Evolutionary conservation across 2,329 filamentous ascomycete species (phyloP), one percentile per base, ranked within the genome.

Genomic region (Penicillium sp.): DNA sequence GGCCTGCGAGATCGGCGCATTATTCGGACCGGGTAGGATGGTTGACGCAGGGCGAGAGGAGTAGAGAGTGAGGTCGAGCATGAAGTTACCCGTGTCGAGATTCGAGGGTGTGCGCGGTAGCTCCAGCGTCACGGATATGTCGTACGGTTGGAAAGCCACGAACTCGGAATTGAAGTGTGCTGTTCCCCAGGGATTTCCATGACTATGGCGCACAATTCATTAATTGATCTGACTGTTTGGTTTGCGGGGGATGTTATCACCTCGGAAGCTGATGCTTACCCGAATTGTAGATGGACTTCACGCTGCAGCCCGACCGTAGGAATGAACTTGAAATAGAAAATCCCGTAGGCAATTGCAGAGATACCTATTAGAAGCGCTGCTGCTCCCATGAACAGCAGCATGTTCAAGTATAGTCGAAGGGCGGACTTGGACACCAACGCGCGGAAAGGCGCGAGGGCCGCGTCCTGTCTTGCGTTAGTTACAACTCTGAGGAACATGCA

Each of bases 71-170:
- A 96, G 76, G 43, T 89, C 87, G 16, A 97, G 78, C 94, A 99
- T 99, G 79, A 97, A 97, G 75, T 97, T 97, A 27, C 94, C 94
- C 13, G 83, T 82, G 2, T 82, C 82, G 19, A 89, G 75, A 66
- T 99, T 99, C 1, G 80, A 74, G 0, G 84, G 85, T 2, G 90
- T 94, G 38, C 87, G 85, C 16, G 94, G 94, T 59, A 99, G 79
- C 3, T 83, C 81, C 30, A 99, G 79, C 19, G 84, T 79, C 1
- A 97, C 79, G 5, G 83, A 81, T 39, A 99, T 82, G 71, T 97
- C 91, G 78, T 99, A 99, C 44, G 86, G 81, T 70, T 97, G 93
- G 43, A 84, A 80, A 16, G 84, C 78, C 61, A 88, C 84, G 58
- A 94, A 76, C 43, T 83, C 79, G 18, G 78, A 63, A 10, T 72